Evolutionary conservation across 768 basidiomycete genomes (phyloP), one percentile per base, ranked within the genome.

Genomic region (Panellus pusillus): DNA sequence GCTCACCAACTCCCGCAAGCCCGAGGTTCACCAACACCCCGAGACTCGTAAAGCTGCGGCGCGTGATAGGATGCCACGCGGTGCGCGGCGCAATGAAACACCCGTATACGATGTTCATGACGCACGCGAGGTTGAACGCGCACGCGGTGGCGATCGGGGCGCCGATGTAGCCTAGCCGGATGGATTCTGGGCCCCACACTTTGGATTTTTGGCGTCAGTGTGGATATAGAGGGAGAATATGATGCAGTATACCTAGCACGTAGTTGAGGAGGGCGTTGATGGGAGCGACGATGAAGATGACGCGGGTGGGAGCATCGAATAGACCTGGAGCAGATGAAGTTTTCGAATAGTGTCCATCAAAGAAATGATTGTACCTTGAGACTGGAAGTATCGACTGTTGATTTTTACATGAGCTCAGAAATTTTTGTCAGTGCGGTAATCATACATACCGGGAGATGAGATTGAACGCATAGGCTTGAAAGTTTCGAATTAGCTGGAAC

Each of bases 141-240:
- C 95, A 78, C 0, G 89, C 85, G 2, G 93, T 93, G 1, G 95
- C 89, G 17, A 98, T 76, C 0, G 96, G 96, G 4, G 94, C 96
- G 13, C 96, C 96, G 47, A 90, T 83, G 70, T 91, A 99, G 1
- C 95, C 95, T 3, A 98, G 74, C 13, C 89, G 78, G 51, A 97
- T 72, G 4, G 82, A 74, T 32, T 80, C 73, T 0, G 93, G 93
- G 1, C 93, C 93, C 92, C 91, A 93, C 0, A 94, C 91, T 78
- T 1, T 13, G 36, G 19, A 11, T 18, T 17, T 43, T 48, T 37
- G 24, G 24, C 6, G 9, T 5, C 8, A 17, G 61, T 60, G 29
- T 31, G 37, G 28, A 44, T n/a, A 15, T 18, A 37, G 27, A 9
- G 31, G 19, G 18, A 28, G 18, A 35, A 41, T 28, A n/a, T 19